Percentiles rank a stretch among this genome's conserved stretches.
Evolutionary conservation across 1,284 basidiomycete genomes (phyloP).

Genomic region (Termitomyces sp.): DNA sequence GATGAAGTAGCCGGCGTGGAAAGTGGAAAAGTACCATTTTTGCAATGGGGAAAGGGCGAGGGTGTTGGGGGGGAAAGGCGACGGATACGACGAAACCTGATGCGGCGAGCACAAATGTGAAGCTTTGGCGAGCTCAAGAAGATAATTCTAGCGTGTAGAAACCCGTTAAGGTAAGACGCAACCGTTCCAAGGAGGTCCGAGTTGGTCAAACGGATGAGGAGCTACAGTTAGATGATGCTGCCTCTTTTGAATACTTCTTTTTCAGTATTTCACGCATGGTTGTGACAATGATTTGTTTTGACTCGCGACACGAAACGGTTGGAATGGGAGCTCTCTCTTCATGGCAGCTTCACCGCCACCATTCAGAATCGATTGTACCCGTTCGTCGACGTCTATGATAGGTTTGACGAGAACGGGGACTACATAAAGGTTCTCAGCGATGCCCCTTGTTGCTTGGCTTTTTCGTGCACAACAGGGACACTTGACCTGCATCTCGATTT

Average conservation of each 20-base stretch:
- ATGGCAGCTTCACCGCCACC: constrained; percentile 36
- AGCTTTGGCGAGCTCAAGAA: not conserved
- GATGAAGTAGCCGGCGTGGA: constrained; percentile 48
- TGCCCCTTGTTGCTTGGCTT: constrained; percentile 65
- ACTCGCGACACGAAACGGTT: not conserved
- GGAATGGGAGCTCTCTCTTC: not conserved
- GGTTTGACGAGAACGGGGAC: constrained; percentile 63
- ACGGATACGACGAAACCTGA: constrained; percentile 80
- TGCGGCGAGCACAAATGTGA: constrained; percentile 74
- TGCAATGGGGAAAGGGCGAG: constrained; percentile 71
- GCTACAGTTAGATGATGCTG: not conserved
- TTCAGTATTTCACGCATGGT: not conserved
- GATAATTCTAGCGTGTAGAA: not conserved
- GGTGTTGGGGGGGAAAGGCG: constrained; percentile 64
- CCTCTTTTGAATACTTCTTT: not conserved
- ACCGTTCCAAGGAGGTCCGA: not conserved
- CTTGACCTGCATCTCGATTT: constrained; percentile 25
- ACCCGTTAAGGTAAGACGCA: not conserved
- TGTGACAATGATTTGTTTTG: not conserved
- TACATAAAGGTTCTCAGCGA: constrained; percentile 29
- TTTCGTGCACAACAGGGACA: constrained; percentile 42
- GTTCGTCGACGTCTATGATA: constrained; percentile 45
- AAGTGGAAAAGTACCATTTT: constrained; percentile 67
- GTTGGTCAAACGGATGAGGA: not conserved
- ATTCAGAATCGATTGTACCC: constrained; percentile 55